These are phyloP conservation scores for Phytophthora crassamura DNA, from an alignment of 352 stramenopile species.

Conservation along the genomic window DNA sequence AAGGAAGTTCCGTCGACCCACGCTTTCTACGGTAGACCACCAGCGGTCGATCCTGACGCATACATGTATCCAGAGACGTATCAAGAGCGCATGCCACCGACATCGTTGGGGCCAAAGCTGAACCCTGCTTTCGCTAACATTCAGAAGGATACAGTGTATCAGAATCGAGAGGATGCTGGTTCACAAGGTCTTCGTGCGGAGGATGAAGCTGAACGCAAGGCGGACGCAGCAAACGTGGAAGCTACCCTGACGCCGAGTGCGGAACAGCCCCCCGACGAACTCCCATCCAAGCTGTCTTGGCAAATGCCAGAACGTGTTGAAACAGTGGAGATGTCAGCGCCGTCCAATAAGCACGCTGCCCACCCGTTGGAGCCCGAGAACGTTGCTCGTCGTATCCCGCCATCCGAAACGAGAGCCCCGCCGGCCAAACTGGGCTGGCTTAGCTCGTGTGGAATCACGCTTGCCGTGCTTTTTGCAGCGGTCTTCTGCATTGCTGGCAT, in stretches of 20 bases:
- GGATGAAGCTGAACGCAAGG: background rate
- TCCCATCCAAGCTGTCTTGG: background rate
- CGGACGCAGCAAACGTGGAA: slow-evolving; percentile 2
- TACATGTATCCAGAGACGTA: slow-evolving; percentile 12
- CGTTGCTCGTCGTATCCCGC: background rate
- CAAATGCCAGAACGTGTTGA: slow-evolving; percentile 4
- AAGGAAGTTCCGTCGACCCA: slow-evolving; percentile 11
- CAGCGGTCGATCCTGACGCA: slow-evolving; percentile 15
- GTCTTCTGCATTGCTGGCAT: slow-evolving; percentile 65
- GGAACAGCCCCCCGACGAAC: background rate
- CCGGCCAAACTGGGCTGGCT: slow-evolving; percentile 25
- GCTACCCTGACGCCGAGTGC: background rate
- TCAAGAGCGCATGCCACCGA: slow-evolving; percentile 23
- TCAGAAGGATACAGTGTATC: slow-evolving; percentile 1
- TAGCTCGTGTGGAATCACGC: slow-evolving; percentile 38
- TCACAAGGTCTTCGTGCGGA: background rate
- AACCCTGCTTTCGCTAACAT: slow-evolving; percentile 13
- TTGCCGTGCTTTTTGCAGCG: slow-evolving; percentile 47
- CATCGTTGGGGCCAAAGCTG: slow-evolving; percentile 35
- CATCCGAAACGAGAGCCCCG: background rate
- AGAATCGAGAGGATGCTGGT: background rate
- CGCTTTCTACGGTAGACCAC: slow-evolving; percentile 20
- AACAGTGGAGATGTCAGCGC: background rate
- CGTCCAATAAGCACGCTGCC: background rate
- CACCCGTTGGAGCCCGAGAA: slow-evolving; percentile 1